Conservation (phyloP, 2,329 filamentous ascomycete genomes). For the Botrytis medusae region DNA sequence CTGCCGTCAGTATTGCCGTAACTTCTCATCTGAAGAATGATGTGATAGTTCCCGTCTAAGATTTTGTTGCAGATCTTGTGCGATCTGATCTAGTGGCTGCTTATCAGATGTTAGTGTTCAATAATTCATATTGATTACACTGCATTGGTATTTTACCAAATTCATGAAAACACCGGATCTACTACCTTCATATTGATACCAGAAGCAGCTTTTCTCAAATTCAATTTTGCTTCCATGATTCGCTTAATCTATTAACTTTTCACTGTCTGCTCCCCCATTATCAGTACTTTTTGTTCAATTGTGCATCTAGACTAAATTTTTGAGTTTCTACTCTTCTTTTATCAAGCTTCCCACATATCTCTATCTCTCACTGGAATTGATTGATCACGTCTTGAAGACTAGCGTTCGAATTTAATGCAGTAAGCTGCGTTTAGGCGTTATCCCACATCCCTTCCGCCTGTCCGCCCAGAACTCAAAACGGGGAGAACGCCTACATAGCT, state of each 20-base stretch:
- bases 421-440: not conserved
- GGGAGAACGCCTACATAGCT: not conserved
- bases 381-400: not conserved
- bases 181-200: not conserved
- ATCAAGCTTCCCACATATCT: not conserved
- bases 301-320: not conserved
- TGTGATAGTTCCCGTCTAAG: not conserved
- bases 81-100: not conserved
- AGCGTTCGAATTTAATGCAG: not conserved
- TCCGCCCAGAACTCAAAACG: not conserved
- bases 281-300: not conserved
- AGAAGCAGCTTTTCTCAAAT: not conserved
- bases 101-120: not conserved
- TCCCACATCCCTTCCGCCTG: not conserved
- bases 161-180: not conserved
- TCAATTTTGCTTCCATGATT: not conserved
- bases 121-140: not conserved
- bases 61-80: not conserved
- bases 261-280: not conserved
- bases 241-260: not conserved
- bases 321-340: not conserved
- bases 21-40: not conserved
- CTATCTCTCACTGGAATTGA: rapidly evolving
- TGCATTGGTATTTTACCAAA: not conserved
- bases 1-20: not conserved